Conservation (phyloP, 257 asterid species). For the Paulownia fortunei region DNA sequence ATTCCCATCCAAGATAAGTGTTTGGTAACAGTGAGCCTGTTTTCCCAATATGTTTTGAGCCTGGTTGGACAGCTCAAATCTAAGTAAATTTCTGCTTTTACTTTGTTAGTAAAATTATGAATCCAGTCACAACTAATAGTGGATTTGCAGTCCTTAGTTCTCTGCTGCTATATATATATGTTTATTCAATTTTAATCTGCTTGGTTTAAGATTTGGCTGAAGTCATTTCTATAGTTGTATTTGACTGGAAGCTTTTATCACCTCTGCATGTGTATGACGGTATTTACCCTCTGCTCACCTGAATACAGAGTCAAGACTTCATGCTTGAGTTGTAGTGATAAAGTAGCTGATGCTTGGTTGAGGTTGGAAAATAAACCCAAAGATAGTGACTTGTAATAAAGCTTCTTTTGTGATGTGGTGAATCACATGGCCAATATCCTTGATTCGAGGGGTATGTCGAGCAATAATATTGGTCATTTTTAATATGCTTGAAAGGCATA, state of each 20-base stretch:
- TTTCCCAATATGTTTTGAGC: slow-evolving; percentile 27
- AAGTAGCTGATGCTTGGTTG: no score
- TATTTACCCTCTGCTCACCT: no score
- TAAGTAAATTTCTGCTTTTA: slow-evolving; percentile 16
- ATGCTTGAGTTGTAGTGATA: no score
- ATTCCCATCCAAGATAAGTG: slow-evolving; percentile 10
- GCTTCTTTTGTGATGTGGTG: no score
- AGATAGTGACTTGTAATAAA: no score
- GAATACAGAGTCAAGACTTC: no score
- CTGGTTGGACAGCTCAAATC: slow-evolving; percentile 23
- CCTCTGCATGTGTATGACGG: no score
- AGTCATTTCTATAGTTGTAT: neutral
- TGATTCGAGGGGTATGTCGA: no score
- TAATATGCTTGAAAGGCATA: no score
- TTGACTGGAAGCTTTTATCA: neutral
- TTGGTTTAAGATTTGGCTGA: neutral
- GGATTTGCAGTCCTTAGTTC: slow-evolving; percentile 28
- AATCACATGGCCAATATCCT: no score
- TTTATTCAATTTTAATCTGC: slow-evolving; percentile 5
- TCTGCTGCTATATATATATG: slow-evolving; percentile 15
- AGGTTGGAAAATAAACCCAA: no score
- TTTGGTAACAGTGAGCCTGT: slow-evolving; percentile 16
- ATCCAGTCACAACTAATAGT: slow-evolving; percentile 29
- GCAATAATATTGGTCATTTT: no score
- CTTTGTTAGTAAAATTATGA: slow-evolving; percentile 15